A percentile compares a stretch with the other conserved stretches of the same genome.
Evolutionary conservation across 768 basidiomycete species (phyloP).

Genomic region (Psilocybe cyanescens): DNA sequence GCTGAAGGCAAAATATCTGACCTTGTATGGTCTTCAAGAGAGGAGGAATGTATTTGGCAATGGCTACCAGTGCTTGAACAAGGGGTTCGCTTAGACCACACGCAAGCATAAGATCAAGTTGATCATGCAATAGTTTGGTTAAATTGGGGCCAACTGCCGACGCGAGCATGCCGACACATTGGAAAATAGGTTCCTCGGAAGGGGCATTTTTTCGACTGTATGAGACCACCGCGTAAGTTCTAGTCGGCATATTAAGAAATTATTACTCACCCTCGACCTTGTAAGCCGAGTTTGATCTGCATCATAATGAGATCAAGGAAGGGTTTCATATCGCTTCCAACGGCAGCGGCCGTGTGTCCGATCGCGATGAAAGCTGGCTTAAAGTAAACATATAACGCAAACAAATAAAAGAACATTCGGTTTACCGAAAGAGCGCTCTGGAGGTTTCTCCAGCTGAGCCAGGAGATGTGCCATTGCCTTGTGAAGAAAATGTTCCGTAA

Average conservation of each 20-base stretch:
- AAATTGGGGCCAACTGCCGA: constrained; percentile 94
- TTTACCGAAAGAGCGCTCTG: constrained; percentile 86
- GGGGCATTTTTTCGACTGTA: constrained; percentile 85
- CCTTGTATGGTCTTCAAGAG: constrained; percentile 93
- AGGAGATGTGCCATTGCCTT: constrained; percentile 93
- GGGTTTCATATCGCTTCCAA: constrained; percentile 93
- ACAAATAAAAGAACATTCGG: constrained; percentile 4
- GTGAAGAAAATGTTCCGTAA: constrained; percentile 89
- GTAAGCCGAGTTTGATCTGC: constrained; percentile 88
- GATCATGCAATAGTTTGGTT: constrained; percentile 94
- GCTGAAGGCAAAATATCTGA: constrained; percentile 27
- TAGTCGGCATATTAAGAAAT: neutral
- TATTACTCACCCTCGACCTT: constrained; percentile 72
- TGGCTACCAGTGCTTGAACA: constrained; percentile 80
- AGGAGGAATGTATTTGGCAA: constrained; percentile 87
- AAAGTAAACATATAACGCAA: constrained; percentile 12
- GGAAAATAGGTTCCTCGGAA: constrained; percentile 94
- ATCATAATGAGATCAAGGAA: constrained; percentile 92
- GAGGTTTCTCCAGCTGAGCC: constrained; percentile 85
- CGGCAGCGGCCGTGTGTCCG: constrained; percentile 90
- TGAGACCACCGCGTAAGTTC: neutral
- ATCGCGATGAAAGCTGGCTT: constrained; percentile 89
- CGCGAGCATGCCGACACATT: constrained; percentile 96
- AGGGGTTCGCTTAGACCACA: constrained; percentile 92
- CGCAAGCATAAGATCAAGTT: constrained; percentile 95